These are phyloP conservation scores for Fimicolochytrium jonesii DNA, from an alignment of 192 early-diverging fungal species.

Conservation along the genomic window DNA sequence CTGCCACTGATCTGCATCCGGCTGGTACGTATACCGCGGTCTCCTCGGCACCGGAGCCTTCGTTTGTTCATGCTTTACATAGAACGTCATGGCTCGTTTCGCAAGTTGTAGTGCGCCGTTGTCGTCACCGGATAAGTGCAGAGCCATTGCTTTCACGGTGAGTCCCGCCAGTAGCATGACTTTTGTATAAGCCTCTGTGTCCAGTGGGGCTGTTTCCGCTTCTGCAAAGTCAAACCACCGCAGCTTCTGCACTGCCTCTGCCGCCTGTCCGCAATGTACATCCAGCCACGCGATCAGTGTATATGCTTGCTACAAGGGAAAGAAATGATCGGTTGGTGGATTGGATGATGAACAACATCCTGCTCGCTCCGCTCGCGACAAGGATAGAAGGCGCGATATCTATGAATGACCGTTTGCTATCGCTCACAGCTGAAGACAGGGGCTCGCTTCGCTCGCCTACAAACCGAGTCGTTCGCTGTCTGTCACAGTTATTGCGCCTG, in stretches of 20 bases:
- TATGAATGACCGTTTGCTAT: no score
- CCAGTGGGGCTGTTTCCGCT: conserved; percentile 2
- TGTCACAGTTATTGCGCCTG: no score
- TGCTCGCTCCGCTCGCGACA: no score
- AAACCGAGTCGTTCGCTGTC: no score
- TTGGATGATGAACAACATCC: neutral
- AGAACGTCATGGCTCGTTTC: conserved; percentile 12
- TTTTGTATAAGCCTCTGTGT: conserved; percentile 5
- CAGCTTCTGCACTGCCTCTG: conserved; percentile 5
- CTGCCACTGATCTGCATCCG: conserved; percentile 23
- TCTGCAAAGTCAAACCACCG: neutral
- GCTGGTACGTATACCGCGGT: neutral
- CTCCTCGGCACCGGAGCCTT: neutral
- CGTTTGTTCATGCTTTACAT: neutral
- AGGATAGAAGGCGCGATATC: no score
- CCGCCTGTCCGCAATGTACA: conserved; percentile 10
- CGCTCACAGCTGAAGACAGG: no score
- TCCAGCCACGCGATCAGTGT: conserved; percentile 18
- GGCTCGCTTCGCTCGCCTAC: no score
- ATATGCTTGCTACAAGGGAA: conserved; percentile 31
- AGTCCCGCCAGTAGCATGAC: conserved; percentile 11
- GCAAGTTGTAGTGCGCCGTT: neutral
- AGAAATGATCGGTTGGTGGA: no score
- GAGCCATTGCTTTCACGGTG: conserved; percentile 20
- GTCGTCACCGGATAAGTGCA: neutral